These are phyloP conservation scores for Neonectria ditissima DNA, from an alignment of 2,329 filamentous ascomycete species.

Conservation along the genomic window DNA sequence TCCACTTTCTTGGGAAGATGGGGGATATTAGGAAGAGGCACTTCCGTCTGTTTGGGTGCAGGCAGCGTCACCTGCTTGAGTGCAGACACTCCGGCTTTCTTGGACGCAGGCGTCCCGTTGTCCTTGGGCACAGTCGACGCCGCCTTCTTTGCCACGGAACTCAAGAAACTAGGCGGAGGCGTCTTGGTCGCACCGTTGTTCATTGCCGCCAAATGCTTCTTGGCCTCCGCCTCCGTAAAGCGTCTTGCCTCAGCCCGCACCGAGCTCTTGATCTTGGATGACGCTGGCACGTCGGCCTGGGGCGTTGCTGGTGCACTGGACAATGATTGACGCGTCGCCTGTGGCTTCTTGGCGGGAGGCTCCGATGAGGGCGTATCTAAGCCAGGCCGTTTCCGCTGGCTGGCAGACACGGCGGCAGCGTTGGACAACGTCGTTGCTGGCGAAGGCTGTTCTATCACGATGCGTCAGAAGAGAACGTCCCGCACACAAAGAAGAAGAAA, in stretches of 20 bases:
- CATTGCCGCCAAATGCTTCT: conserved; percentile 25
- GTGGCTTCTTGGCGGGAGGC: conserved; percentile 4
- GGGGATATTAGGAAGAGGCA: not conserved
- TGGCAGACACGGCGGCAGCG: not conserved
- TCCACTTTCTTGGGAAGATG: not conserved
- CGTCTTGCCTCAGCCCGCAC: conserved; percentile 28
- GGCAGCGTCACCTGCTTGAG: not conserved
- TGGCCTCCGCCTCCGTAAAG: conserved; percentile 38
- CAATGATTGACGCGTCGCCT: not conserved
- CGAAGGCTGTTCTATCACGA: not conserved
- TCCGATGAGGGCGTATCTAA: not conserved
- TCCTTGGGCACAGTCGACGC: not conserved
- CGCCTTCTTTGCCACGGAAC: conserved; percentile 13
- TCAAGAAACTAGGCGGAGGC: conserved; percentile 1
- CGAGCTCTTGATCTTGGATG: not conserved
- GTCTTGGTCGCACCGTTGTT: conserved; percentile 18
- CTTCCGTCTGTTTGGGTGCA: not conserved
- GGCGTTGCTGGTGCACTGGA: not conserved
- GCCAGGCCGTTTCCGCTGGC: not conserved
- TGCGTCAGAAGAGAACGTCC: not conserved
- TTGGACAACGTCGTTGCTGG: not conserved
- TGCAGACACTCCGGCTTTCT: not conserved
- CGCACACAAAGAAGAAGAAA: not conserved
- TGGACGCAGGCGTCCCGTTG: not conserved
- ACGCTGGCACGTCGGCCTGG: not conserved